Conservation (phyloP, 371 early-diverging fungal genomes). For the Mycotypha africana region DNA sequence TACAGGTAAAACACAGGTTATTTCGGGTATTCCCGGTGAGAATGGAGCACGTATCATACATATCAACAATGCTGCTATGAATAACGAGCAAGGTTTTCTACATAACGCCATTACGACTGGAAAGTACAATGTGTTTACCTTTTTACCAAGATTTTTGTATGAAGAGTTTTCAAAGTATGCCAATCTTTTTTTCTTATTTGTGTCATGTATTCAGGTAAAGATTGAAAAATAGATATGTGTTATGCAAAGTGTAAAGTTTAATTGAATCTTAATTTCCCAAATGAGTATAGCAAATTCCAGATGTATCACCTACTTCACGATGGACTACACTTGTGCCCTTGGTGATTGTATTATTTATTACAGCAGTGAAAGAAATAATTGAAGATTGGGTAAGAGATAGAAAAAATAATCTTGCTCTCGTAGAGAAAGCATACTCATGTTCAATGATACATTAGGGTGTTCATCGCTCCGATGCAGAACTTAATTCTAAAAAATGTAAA, state of each 20-base stretch:
- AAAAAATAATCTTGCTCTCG: background rate
- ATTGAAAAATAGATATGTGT: background rate
- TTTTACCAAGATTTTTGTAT: slow-evolving; percentile 87
- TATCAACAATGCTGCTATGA: slow-evolving; percentile 73
- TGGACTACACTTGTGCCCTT: slow-evolving; percentile 93
- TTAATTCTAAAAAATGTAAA: slow-evolving; percentile 58
- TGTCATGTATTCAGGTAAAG: slow-evolving; percentile 75
- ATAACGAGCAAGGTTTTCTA: slow-evolving; percentile 67
- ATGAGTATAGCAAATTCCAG: slow-evolving; percentile 64
- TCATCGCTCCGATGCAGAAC: slow-evolving; percentile 61
- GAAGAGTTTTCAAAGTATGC: slow-evolving; percentile 94
- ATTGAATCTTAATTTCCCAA: background rate
- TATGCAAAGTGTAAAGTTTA: too few relatives aligned
- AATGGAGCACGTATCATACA: slow-evolving; percentile 71
- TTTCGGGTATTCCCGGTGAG: slow-evolving; percentile 27
- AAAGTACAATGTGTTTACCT: slow-evolving; percentile 84
- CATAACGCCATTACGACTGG: slow-evolving; percentile 82
- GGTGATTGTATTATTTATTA: slow-evolving; percentile 79
- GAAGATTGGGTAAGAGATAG: slow-evolving; percentile 77
- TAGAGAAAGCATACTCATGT: background rate
- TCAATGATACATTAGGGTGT: slow-evolving; percentile 7
- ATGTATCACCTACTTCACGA: slow-evolving; percentile 76
- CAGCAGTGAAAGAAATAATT: slow-evolving; percentile 93
- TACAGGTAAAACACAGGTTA: slow-evolving; percentile 6
- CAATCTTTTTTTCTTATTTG: slow-evolving; percentile 93